Evolutionary conservation across 805 yeast genomes (phyloP).

Genomic region (Maudiozyma saulgeensis): DNA sequence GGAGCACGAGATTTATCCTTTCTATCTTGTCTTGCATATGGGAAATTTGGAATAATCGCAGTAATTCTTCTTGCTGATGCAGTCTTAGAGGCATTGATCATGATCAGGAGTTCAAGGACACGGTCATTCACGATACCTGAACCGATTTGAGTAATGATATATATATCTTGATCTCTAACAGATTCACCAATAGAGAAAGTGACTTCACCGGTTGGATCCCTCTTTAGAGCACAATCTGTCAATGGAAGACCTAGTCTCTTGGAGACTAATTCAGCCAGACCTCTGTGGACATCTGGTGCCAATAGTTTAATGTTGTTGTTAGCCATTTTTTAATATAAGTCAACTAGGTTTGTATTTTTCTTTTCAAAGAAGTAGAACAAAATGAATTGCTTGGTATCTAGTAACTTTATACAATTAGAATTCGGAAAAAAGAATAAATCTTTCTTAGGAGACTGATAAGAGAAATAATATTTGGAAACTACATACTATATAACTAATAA

Average conservation of each 20-base stretch:
- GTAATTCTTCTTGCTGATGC: conserved; percentile 82
- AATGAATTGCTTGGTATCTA: background rate
- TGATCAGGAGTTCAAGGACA: conserved; percentile 61
- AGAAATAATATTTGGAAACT: background rate
- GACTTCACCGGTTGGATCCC: conserved; percentile 67
- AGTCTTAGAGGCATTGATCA: conserved; percentile 77
- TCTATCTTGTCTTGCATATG: conserved; percentile 79
- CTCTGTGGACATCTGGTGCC: conserved; percentile 60
- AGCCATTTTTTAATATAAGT: conserved; percentile 41
- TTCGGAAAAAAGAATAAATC: conserved; percentile 1
- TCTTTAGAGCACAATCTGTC: conserved; percentile 52
- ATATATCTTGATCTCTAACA: conserved; percentile 76
- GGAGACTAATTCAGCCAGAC: conserved; percentile 58
- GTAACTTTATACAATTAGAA: background rate
- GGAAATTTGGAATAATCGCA: conserved; percentile 76
- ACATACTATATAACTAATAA: too few relatives aligned
- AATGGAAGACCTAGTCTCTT: conserved; percentile 48
- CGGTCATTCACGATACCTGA: conserved; percentile 69
- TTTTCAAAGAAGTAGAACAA: background rate
- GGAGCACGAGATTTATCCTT: conserved; percentile 81
- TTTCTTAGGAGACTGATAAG: background rate
- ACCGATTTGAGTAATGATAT: conserved; percentile 69
- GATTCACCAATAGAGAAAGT: conserved; percentile 72
- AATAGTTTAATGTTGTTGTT: conserved; percentile 60
- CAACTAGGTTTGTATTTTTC: too few relatives aligned